Percentiles rank a stretch among this genome's conserved stretches.
phyloP scores from a whole-genome alignment of 352 stramenopile species.

The Detonula confervacea region DNA sequence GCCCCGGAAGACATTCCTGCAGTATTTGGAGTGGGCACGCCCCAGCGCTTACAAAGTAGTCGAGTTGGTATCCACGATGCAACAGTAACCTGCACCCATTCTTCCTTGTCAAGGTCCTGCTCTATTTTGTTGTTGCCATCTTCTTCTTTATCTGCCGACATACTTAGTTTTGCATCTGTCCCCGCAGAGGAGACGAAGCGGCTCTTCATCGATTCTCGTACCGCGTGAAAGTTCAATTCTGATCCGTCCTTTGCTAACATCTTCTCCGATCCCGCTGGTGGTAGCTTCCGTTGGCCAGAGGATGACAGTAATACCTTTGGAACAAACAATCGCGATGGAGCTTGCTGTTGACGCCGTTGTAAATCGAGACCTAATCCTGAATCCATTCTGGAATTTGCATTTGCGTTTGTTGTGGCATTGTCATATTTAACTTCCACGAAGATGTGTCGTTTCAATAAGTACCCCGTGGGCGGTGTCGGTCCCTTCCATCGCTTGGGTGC shows the following conservation, averaged over 20 bases:
- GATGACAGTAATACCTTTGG: constrained; percentile 21
- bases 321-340: neutral
- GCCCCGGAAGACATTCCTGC: neutral
- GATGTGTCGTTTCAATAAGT: constrained; percentile 59
- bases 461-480: constrained; percentile 67
- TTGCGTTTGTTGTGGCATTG: constrained; percentile 14
- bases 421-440: constrained; percentile 61
- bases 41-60: constrained; percentile 79
- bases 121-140: constrained; percentile 14
- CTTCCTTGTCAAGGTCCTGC: constrained; percentile 27
- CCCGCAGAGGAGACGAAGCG: constrained; percentile 51
- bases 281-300: constrained; percentile 10
- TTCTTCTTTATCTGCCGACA: constrained; percentile 18
- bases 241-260: constrained; percentile 21
- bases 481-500: constrained; percentile 55
- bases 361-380: constrained; percentile 36
- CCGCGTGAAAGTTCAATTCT: constrained; percentile 44
- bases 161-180: neutral
- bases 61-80: constrained; percentile 57
- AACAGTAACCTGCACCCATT: constrained; percentile 47
- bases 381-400: constrained; percentile 23
- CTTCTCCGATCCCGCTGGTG: constrained; percentile 17
- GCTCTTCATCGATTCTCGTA: constrained; percentile 72
- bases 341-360: constrained; percentile 16
- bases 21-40: constrained; percentile 52